Conservation (phyloP, 495 filamentous ascomycete genomes). For the Aspergillus avenaceus region DNA sequence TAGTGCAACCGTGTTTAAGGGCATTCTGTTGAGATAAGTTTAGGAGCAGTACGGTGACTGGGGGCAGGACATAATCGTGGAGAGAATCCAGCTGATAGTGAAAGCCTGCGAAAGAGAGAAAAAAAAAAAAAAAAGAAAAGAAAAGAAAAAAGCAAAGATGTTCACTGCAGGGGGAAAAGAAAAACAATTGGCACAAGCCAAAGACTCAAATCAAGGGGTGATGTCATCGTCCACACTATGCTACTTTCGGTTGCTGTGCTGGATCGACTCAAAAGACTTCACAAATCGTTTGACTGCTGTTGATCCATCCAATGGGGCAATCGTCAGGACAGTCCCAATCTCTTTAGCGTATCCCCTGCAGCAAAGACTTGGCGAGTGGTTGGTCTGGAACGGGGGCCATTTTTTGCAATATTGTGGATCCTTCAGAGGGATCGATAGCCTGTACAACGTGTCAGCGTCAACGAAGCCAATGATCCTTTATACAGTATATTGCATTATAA, state of each 20-base stretch:
- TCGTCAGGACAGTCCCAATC: too few species aligned
- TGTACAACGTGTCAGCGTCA: too few species aligned
- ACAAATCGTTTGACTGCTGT: too few species aligned
- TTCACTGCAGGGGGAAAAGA: neutral
- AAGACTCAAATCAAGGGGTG: too few species aligned
- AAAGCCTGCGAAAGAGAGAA: neutral
- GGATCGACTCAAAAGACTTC: neutral
- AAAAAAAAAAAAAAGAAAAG: neutral
- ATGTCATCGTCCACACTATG: neutral
- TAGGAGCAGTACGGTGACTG: neutral
- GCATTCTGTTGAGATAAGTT: slow-evolving; percentile 35
- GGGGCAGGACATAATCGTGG: neutral
- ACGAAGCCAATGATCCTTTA: too few species aligned
- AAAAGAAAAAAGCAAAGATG: neutral
- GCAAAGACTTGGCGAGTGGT: too few species aligned
- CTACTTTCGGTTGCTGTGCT: neutral
- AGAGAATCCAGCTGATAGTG: neutral
- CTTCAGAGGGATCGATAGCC: too few species aligned
- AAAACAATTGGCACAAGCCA: neutral
- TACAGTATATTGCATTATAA: too few species aligned
- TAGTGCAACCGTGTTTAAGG: slow-evolving; percentile 70
- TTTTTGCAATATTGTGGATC: too few species aligned
- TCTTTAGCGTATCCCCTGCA: too few species aligned
- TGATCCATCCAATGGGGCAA: too few species aligned
- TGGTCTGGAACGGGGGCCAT: too few species aligned